These are phyloP conservation scores for Leptographium galeiforme DNA, from an alignment of 2,329 filamentous ascomycete genomes.

Conservation along the genomic window DNA sequence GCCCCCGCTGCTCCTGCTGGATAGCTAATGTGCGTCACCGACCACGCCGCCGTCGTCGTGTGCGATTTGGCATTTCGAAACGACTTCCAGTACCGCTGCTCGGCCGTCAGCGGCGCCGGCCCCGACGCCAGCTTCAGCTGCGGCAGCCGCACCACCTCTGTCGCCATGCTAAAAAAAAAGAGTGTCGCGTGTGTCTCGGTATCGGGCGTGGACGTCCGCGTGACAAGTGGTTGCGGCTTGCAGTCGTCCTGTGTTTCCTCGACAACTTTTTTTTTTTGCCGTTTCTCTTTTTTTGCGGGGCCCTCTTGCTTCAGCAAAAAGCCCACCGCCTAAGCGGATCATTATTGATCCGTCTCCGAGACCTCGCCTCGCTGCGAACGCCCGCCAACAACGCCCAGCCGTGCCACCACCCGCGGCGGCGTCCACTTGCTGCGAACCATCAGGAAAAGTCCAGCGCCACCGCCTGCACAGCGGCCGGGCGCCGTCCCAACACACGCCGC, in stretches of 20 bases:
- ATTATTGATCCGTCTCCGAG: not conserved
- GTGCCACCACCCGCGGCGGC: too few relatives aligned
- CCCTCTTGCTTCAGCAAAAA: not conserved
- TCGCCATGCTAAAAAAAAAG: slow-evolving; percentile 49
- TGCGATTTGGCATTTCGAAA: slow-evolving; percentile 88
- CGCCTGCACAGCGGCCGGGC: not conserved
- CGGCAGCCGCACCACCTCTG: slow-evolving; percentile 67
- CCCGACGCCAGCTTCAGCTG: slow-evolving; percentile 73
- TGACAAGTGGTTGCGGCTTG: too few relatives aligned
- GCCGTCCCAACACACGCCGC: not conserved
- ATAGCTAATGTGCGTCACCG: slow-evolving; percentile 80
- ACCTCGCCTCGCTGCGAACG: not conserved
- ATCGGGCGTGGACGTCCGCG: too few relatives aligned
- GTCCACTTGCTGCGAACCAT: too few relatives aligned
- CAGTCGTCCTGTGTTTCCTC: not conserved
- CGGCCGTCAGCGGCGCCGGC: slow-evolving; percentile 71
- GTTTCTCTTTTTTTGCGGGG: not conserved
- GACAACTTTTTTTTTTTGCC: not conserved
- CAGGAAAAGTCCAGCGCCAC: not conserved
- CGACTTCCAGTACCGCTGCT: slow-evolving; percentile 91
- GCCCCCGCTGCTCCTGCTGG: slow-evolving; percentile 35
- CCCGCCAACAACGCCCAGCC: not conserved
- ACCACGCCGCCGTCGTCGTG: slow-evolving; percentile 78
- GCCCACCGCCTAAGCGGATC: not conserved
- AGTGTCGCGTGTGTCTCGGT: not conserved